Evolutionary conservation across 108 stramenopile species (phyloP).

Genomic region (Aurantiochytrium sp.): DNA sequence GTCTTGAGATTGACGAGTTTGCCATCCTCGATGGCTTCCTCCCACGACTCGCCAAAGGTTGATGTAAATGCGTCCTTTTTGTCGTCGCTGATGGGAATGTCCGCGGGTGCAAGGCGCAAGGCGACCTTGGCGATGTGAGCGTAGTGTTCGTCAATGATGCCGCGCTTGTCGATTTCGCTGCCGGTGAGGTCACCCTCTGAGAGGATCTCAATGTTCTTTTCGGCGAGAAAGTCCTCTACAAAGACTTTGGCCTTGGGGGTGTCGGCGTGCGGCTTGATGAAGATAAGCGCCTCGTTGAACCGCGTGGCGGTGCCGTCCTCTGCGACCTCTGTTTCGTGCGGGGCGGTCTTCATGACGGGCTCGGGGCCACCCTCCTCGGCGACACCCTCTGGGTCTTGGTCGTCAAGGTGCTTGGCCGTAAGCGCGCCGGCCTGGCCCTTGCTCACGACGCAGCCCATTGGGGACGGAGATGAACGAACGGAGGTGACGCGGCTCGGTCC

Average conservation of each 20-base stretch:
- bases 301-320: background rate
- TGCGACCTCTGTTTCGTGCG: background rate
- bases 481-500: too few relatives aligned
- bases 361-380: too few relatives aligned
- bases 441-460: too few relatives aligned
- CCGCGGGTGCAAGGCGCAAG: background rate
- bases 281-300: slow-evolving; percentile 18
- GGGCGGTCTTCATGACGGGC: too few relatives aligned
- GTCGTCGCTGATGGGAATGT: background rate
- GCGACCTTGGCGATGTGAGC: slow-evolving; percentile 13
- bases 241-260: background rate
- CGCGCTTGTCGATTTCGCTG: background rate
- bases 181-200: background rate
- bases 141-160: slow-evolving; percentile 24
- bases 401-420: too few relatives aligned
- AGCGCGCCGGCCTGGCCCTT: too few relatives aligned
- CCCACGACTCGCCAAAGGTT: background rate
- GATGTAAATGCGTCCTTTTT: background rate
- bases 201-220: background rate
- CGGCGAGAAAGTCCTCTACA: background rate
- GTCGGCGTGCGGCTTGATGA: slow-evolving; percentile 26
- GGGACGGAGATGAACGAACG: too few relatives aligned
- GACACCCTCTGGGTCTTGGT: too few relatives aligned
- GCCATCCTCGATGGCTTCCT: background rate
- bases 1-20: background rate